These are phyloP conservation scores for Rhododendron williamsianum DNA, from an alignment of 148 eudicot genomes.

Conservation along the genomic window DNA sequence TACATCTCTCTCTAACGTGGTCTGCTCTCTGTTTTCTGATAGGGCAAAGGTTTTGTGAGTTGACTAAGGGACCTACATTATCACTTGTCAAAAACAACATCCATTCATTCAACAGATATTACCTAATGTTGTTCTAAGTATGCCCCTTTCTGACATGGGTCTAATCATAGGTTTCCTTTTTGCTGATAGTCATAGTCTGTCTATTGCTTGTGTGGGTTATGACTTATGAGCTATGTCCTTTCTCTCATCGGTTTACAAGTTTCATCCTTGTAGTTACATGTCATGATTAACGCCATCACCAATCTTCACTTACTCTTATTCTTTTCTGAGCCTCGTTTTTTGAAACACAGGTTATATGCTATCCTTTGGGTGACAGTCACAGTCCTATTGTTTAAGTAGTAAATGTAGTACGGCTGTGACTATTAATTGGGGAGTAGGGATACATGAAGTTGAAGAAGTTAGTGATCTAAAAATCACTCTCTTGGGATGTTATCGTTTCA, in stretches of 20 bases:
- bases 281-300: not conserved
- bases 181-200: conserved; percentile 4
- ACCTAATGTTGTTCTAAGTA: not conserved
- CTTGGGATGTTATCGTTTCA: not conserved
- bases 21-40: not conserved
- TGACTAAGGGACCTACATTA: not conserved
- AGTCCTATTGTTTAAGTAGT: not conserved
- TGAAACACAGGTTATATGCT: not conserved
- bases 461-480: not conserved
- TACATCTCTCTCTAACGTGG: not conserved
- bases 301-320: not conserved
- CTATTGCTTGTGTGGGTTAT: not conserved
- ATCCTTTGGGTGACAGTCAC: not conserved
- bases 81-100: not conserved
- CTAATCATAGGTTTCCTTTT: conserved; percentile 6
- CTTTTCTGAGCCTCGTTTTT: not conserved
- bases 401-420: not conserved
- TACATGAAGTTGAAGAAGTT: not conserved
- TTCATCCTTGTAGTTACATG: not conserved
- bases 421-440: not conserved
- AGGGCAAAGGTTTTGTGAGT: not conserved
- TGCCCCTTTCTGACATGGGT: not conserved
- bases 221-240: not conserved
- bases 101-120: conserved; percentile 6
- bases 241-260: not conserved